phyloP scores from a whole-genome alignment of 768 basidiomycete species.

The Boletus rubescentipes region DNA sequence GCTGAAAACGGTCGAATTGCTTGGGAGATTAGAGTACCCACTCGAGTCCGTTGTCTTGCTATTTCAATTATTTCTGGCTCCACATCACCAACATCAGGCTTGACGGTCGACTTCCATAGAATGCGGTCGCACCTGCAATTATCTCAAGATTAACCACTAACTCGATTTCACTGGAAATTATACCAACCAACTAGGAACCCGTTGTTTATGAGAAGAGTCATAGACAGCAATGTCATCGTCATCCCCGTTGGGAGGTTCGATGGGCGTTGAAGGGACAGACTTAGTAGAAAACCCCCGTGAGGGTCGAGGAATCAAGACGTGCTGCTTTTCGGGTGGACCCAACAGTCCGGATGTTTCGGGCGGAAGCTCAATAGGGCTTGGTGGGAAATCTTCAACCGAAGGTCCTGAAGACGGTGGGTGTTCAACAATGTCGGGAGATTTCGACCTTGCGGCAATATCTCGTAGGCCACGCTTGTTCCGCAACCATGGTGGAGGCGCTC shows the following conservation, averaged over 20 bases:
- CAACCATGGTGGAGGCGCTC: slow-evolving; percentile 31
- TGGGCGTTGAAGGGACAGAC: slow-evolving; percentile 29
- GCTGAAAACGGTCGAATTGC: slow-evolving; percentile 49
- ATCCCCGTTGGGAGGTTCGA: slow-evolving; percentile 38
- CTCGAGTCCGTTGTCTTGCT: slow-evolving; percentile 41
- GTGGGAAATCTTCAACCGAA: slow-evolving; percentile 26
- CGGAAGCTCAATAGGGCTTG: slow-evolving; percentile 19
- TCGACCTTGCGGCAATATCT: slow-evolving; percentile 11
- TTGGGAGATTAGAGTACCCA: slow-evolving; percentile 54
- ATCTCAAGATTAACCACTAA: slow-evolving; percentile 3
- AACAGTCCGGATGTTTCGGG: slow-evolving; percentile 13
- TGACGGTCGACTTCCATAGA: slow-evolving; percentile 73
- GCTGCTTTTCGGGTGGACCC: slow-evolving; percentile 21
- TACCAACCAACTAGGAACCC: slow-evolving; percentile 80
- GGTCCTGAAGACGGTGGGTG: slow-evolving; percentile 24
- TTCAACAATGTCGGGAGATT: slow-evolving; percentile 27
- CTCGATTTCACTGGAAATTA: background rate
- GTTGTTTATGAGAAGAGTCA: slow-evolving; percentile 77
- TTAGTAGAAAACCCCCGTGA: slow-evolving; percentile 32
- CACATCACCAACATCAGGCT: slow-evolving; percentile 43
- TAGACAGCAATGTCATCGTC: slow-evolving; percentile 65
- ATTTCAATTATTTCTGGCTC: slow-evolving; percentile 35
- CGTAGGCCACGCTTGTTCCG: slow-evolving; percentile 24
- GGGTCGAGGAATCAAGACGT: slow-evolving; percentile 23
- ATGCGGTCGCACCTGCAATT: slow-evolving; percentile 78